Percentiles rank a stretch among this genome's conserved stretches.
phyloP scores from a whole-genome alignment of 352 stramenopile genomes.

The Stephanocyclus meneghinianus region DNA sequence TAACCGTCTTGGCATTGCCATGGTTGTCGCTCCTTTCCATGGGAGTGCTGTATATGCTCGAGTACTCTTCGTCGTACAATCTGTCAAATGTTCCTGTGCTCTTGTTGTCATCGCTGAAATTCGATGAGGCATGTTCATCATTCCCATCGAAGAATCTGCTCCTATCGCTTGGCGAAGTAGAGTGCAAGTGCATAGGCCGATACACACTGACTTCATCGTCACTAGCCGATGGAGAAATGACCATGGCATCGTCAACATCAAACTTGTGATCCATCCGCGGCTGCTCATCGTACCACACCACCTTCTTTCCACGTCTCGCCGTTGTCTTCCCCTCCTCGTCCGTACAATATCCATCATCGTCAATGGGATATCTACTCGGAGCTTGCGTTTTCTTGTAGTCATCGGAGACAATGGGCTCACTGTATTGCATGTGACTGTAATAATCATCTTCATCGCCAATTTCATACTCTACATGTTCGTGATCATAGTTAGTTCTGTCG shows the following conservation, averaged over 20 bases:
- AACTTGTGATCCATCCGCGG: slow-evolving; percentile 4
- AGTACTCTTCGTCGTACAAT: slow-evolving; percentile 50
- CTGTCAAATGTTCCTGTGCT: slow-evolving; percentile 51
- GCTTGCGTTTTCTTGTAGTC: not conserved
- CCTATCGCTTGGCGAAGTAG: not conserved
- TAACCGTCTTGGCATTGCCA: not conserved
- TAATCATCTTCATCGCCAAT: slow-evolving; percentile 13
- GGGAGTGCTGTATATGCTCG: slow-evolving; percentile 8
- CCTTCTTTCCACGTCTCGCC: not conserved
- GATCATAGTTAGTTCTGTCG: slow-evolving; percentile 9
- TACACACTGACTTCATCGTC: slow-evolving; percentile 11
- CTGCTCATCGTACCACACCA: slow-evolving; percentile 2
- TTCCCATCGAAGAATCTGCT: not conserved
- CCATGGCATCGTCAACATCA: slow-evolving; percentile 8
- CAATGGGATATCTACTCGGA: slow-evolving; percentile 45
- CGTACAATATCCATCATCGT: slow-evolving; percentile 23
- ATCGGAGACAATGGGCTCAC: not conserved
- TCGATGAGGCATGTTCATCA: not conserved
- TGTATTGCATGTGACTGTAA: slow-evolving; percentile 14
- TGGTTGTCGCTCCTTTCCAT: not conserved
- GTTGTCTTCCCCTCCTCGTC: not conserved
- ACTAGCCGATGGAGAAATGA: slow-evolving; percentile 17
- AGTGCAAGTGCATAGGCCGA: slow-evolving; percentile 7
- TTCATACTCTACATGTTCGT: slow-evolving; percentile 8
- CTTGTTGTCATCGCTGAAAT: slow-evolving; percentile 14